These are phyloP conservation scores for Cyberlindnera xylosilytica DNA, from an alignment of 805 yeast genomes.

Conservation along the genomic window DNA sequence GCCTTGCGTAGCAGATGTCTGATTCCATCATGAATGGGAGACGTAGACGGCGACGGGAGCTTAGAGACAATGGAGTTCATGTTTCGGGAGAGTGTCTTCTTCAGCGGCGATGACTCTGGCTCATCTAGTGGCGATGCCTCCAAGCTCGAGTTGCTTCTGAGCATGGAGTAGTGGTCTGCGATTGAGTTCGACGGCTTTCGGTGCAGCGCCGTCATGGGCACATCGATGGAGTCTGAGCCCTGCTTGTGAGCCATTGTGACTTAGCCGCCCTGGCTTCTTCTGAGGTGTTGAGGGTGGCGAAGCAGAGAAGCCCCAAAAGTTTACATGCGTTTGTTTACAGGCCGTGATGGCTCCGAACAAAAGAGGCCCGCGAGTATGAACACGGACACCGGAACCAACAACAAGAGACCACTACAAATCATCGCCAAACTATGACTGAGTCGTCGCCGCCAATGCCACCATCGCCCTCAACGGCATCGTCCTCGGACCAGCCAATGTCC, in stretches of 20 bases:
- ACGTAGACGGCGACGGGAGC: conserved; percentile 12
- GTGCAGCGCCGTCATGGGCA: neutral
- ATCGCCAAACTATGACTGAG: neutral
- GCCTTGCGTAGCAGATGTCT: conserved; percentile 18
- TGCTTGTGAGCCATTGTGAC: too few relatives aligned
- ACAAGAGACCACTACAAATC: neutral
- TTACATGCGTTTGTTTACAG: too few relatives aligned
- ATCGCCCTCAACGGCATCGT: conserved; percentile 2
- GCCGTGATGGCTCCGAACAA: too few relatives aligned
- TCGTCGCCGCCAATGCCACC: conserved; percentile 1
- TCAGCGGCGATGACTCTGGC: conserved; percentile 5
- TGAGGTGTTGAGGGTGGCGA: too few relatives aligned
- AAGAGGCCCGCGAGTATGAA: too few relatives aligned
- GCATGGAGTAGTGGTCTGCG: conserved; percentile 18
- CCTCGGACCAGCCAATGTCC: conserved; percentile 16
- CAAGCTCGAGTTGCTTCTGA: conserved; percentile 14
- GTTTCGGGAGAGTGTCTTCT: conserved; percentile 9
- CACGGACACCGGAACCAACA: neutral
- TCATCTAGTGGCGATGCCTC: conserved; percentile 1
- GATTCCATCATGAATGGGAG: conserved; percentile 12
- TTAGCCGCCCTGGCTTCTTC: too few relatives aligned
- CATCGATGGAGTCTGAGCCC: neutral
- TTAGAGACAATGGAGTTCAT: conserved; percentile 13
- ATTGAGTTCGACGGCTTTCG: conserved; percentile 11
- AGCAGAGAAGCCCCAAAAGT: too few relatives aligned